phyloP scores from a whole-genome alignment of 441 rosid species.

The Capsella rubella region DNA sequence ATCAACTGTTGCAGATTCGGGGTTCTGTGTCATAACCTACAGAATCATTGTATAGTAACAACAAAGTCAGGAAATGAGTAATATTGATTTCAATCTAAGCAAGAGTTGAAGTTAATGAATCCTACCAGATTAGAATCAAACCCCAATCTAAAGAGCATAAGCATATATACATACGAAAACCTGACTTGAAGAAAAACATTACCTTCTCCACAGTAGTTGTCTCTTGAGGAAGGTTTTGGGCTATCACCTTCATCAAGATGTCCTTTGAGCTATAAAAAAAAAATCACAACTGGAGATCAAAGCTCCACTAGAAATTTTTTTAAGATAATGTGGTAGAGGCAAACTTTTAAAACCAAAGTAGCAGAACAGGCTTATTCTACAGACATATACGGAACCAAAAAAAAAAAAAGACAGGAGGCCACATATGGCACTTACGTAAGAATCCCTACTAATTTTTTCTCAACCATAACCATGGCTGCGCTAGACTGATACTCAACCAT shows the following conservation, averaged over 20 bases:
- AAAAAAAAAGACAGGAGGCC: background rate
- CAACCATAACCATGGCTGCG: conserved; percentile 78
- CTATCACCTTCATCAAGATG: conserved; percentile 89
- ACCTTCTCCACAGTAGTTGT: conserved; percentile 90
- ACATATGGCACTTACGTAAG: conserved; percentile 67
- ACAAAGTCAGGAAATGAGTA: conserved; percentile 1
- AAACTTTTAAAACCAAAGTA: background rate
- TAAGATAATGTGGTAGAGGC: conserved; percentile 6
- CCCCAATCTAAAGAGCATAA: background rate
- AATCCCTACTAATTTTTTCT: conserved; percentile 81
- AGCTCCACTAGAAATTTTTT: background rate
- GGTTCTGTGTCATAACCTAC: conserved; percentile 96
- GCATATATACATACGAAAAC: background rate
- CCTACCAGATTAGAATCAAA: background rate
- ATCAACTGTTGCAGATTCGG: conserved; percentile 89
- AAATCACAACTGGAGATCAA: conserved; percentile 33
- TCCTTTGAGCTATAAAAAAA: conserved; percentile 86
- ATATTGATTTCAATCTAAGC: background rate
- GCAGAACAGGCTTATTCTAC: background rate
- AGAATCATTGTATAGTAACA: conserved; percentile 29
- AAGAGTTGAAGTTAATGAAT: background rate
- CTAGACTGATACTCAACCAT: conserved; percentile 83
- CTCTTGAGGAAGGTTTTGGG: conserved; percentile 73
- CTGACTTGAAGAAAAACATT: conserved; percentile 23
- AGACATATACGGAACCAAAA: background rate